These are phyloP conservation scores for Ceratocystis huliohia DNA, from an alignment of 2,329 filamentous ascomycete species.

Conservation along the genomic window DNA sequence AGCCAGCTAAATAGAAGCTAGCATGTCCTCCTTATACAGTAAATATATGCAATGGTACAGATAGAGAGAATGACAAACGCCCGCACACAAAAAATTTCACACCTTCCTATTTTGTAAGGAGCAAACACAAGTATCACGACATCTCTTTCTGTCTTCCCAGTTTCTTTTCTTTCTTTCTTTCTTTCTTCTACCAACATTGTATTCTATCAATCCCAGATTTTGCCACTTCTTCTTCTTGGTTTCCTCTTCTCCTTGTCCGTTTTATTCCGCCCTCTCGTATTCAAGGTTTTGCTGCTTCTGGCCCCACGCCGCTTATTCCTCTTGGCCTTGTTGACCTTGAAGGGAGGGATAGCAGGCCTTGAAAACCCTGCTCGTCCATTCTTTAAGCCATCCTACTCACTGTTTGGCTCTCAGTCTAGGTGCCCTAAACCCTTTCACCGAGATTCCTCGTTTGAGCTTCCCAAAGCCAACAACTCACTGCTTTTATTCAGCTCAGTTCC, in stretches of 20 bases:
- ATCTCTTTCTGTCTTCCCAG: neutral
- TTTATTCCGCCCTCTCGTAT: conserved; percentile 3
- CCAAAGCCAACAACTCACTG: neutral
- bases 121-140: neutral
- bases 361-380: neutral
- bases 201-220: neutral
- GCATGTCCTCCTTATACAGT: no score
- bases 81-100: neutral
- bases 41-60: no score
- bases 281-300: neutral
- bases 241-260: neutral
- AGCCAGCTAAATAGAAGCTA: no score
- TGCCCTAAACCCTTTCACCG: neutral
- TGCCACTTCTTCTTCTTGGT: neutral
- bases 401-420: neutral
- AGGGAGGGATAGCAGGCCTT: no score
- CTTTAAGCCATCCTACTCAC: neutral
- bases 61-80: neutral
- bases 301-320: conserved; percentile 1
- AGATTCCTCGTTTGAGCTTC: neutral
- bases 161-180: neutral
- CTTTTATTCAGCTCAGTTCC: no score
- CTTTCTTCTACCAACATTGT: neutral
- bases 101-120: neutral
- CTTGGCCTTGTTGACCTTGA: neutral